Evolutionary conservation across 768 basidiomycete genomes (phyloP).

Genomic region (Amanita pseudoporphyria): DNA sequence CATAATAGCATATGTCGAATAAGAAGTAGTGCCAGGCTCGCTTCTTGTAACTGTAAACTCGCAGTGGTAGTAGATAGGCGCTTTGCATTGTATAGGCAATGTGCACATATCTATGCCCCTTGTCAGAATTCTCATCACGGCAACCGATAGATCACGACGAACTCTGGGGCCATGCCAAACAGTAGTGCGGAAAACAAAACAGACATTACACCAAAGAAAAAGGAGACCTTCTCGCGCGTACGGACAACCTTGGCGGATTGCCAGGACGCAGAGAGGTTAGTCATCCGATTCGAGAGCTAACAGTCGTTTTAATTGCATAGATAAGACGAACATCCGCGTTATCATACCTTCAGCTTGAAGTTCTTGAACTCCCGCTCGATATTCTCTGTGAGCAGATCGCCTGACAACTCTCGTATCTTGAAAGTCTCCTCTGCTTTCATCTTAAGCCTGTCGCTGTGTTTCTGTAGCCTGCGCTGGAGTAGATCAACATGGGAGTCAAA

Average conservation of each 20-base stretch:
- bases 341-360: conserved; percentile 72
- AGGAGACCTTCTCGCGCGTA: conserved; percentile 78
- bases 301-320: conserved; percentile 1
- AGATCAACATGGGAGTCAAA: conserved; percentile 87
- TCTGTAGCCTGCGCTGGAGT: conserved; percentile 76
- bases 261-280: conserved; percentile 75
- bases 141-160: conserved; percentile 23
- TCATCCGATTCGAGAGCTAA: conserved; percentile 75
- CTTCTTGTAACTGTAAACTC: conserved; percentile 83
- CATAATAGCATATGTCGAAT: conserved; percentile 89
- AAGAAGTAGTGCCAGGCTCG: conserved; percentile 93
- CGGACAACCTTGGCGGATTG: conserved; percentile 84
- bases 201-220: conserved; percentile 91
- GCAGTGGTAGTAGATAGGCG: conserved; percentile 71
- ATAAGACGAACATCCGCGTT: neutral
- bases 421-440: conserved; percentile 63
- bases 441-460: conserved; percentile 78
- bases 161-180: conserved; percentile 85
- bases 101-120: conserved; percentile 68
- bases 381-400: conserved; percentile 63
- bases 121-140: conserved; percentile 9
- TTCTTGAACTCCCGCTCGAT: conserved; percentile 80
- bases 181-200: conserved; percentile 77
- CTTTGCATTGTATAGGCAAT: conserved; percentile 76
- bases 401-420: conserved; percentile 51